Evolutionary conservation across 2,329 filamentous ascomycete species (phyloP).

Genomic region (Nothopassalora personata): DNA sequence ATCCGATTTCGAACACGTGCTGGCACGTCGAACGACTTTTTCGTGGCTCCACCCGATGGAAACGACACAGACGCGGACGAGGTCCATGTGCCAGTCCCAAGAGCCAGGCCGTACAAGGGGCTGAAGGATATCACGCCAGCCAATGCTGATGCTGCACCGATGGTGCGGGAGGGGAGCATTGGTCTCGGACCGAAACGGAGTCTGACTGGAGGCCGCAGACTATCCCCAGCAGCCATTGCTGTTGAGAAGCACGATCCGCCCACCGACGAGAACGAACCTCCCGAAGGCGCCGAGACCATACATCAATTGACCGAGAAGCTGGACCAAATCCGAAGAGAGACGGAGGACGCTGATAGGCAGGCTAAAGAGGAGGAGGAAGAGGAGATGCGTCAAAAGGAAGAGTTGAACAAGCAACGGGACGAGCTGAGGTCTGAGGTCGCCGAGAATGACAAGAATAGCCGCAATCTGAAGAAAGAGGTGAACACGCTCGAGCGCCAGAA

Average conservation of each 20-base stretch:
- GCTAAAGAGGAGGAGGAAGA: conserved; percentile 58
- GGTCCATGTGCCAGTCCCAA: conserved; percentile 46
- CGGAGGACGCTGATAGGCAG: conserved; percentile 68
- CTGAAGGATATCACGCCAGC: conserved; percentile 53
- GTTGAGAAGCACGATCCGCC: conserved; percentile 36
- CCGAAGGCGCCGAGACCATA: conserved; percentile 61
- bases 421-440: conserved; percentile 70
- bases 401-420: conserved; percentile 69
- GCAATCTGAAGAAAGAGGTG: conserved; percentile 75
- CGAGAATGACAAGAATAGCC: conserved; percentile 86
- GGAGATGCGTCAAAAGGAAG: conserved; percentile 40
- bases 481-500: conserved; percentile 76
- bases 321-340: conserved; percentile 73
- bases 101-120: conserved; percentile 46
- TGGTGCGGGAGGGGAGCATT: conserved; percentile 61
- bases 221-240: conserved; percentile 53
- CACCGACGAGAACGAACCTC: conserved; percentile 38
- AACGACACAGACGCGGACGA: conserved; percentile 37
- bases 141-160: conserved; percentile 57
- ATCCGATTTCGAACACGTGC: conserved; percentile 71
- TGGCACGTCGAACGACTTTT: conserved; percentile 40
- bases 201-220: conserved; percentile 62
- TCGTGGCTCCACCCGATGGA: conserved; percentile 26
- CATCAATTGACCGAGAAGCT: conserved; percentile 76
- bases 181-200: conserved; percentile 54